Evolutionary conservation across 768 basidiomycete species (phyloP), one percentile per base, ranked within the genome.

Genomic region (Serendipita sp.): DNA sequence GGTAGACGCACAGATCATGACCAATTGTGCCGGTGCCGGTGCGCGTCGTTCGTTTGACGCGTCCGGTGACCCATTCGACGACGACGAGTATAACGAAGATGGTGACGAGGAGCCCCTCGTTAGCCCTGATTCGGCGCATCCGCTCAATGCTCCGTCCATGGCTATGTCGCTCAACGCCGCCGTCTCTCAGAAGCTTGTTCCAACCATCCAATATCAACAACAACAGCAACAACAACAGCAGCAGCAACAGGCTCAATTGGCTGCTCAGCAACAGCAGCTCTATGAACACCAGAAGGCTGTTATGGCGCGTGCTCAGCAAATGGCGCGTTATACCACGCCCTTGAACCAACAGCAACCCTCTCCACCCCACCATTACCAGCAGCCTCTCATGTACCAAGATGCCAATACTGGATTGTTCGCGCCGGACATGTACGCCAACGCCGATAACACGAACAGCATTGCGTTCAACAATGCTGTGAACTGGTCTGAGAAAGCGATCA

Each of bases 211-310:
- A 7, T 28, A 24, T 33, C 53, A 58, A n/a, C 53, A 58, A 33
- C 53, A 58, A 58, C 53, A 58, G 28, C 53, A 58, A 28, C 53
- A 58, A 58, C 53, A 58, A 31, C 53, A 58, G 53, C 53, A 58
- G 2, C 24, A 26, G 24, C 22, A 28, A 26, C 53, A 58, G 11
- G 17, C 22, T 22, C 24, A 26, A 11, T n/a, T 33, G 22, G 53
- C 30, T n/a, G 24, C 22, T 28, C 53, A 58, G 53, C 53, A 58
- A 33, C 53, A 58, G 31, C 24, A 26, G 11, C 24, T 58, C n/a
- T 58, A 28, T 31, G 53, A 58, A 33, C 53, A 58, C 22, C 53
- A 58, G 31, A 58, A 58, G 31, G 53, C 53, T 13, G 53, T 33
- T 11, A 58, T 58, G 53, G 53, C 53, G 22, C 53, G 53, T 31